phyloP scores from a whole-genome alignment of 1,284 basidiomycete species.

The Phenoliferia sp. region DNA sequence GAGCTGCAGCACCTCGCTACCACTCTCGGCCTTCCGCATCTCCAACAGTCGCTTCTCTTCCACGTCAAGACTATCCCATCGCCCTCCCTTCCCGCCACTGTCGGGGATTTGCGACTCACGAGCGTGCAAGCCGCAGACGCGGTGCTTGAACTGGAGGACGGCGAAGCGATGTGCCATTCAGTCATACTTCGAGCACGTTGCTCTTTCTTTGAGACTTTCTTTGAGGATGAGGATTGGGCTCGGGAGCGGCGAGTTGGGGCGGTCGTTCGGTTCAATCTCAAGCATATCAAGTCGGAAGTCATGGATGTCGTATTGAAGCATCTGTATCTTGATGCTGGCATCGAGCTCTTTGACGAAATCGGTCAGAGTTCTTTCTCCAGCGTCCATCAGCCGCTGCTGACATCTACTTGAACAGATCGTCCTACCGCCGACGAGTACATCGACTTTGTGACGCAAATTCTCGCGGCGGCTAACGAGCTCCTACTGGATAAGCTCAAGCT shows the following conservation, averaged over 20 bases:
- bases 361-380: constrained; percentile 49
- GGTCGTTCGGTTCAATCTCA: constrained; percentile 60
- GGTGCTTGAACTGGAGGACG: constrained; percentile 67
- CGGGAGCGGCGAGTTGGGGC: constrained; percentile 56
- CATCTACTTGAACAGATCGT: constrained; percentile 52
- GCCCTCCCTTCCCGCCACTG: constrained; percentile 8
- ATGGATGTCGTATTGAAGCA: constrained; percentile 73
- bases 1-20: constrained; percentile 11
- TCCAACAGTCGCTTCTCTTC: constrained; percentile 53
- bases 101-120: neutral
- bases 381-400: constrained; percentile 2
- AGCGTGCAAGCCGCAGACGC: constrained; percentile 55
- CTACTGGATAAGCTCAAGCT: constrained; percentile 78
- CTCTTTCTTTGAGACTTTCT: constrained; percentile 80
- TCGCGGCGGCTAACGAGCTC: constrained; percentile 83
- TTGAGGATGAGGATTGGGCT: constrained; percentile 80
- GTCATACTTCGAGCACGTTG: constrained; percentile 73
- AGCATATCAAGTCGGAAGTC: constrained; percentile 67
- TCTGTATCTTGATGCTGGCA: constrained; percentile 70
- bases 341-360: constrained; percentile 65
- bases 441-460: constrained; percentile 81
- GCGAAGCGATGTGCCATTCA: constrained; percentile 66
- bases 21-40: constrained; percentile 47
- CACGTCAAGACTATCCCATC: constrained; percentile 33
- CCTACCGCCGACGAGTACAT: constrained; percentile 69